phyloP scores from a whole-genome alignment of 805 yeast species.

The Saturnispora halmiae region DNA sequence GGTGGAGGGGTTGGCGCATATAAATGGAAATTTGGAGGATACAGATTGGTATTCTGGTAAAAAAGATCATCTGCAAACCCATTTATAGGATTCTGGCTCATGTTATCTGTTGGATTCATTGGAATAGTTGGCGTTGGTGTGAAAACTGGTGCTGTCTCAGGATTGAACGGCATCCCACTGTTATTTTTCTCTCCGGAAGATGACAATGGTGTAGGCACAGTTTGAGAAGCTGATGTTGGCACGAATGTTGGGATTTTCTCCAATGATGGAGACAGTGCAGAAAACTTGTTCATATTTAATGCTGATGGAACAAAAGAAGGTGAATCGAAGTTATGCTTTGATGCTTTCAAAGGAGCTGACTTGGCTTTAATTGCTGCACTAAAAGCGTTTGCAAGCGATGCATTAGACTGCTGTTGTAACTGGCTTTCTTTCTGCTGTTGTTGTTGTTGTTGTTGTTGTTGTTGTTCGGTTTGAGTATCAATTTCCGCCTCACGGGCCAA shows the following conservation, averaged over 20 bases:
- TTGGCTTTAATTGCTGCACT: slow-evolving; percentile 7
- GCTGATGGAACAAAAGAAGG: slow-evolving; percentile 45
- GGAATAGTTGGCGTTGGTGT: slow-evolving; percentile 28
- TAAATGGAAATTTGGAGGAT: slow-evolving; percentile 69
- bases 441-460: slow-evolving; percentile 1
- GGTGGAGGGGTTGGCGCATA: slow-evolving; percentile 90
- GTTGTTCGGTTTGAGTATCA: slow-evolving; percentile 4
- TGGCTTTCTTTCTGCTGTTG: slow-evolving; percentile 12
- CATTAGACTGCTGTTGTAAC: slow-evolving; percentile 11
- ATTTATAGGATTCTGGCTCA: slow-evolving; percentile 9
- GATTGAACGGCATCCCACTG: slow-evolving; percentile 18
- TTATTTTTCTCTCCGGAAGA: slow-evolving; percentile 5
- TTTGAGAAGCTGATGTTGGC: slow-evolving; percentile 20
- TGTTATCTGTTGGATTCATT: slow-evolving; percentile 31
- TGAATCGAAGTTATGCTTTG: slow-evolving; percentile 41
- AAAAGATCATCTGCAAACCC: slow-evolving; percentile 20
- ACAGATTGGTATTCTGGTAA: slow-evolving; percentile 30
- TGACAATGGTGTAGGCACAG: no score
- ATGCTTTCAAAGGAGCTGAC: slow-evolving; percentile 7
- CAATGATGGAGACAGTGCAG: slow-evolving; percentile 41
- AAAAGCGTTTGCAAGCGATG: slow-evolving; percentile 6
- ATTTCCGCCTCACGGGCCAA: slow-evolving; percentile 21
- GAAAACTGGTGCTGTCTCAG: slow-evolving; percentile 26
- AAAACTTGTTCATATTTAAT: slow-evolving; percentile 28
- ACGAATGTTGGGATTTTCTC: slow-evolving; percentile 41